These are phyloP conservation scores for Pseudogymnoascus sp. DNA, from an alignment of 2,329 filamentous ascomycete species.

Conservation along the genomic window DNA sequence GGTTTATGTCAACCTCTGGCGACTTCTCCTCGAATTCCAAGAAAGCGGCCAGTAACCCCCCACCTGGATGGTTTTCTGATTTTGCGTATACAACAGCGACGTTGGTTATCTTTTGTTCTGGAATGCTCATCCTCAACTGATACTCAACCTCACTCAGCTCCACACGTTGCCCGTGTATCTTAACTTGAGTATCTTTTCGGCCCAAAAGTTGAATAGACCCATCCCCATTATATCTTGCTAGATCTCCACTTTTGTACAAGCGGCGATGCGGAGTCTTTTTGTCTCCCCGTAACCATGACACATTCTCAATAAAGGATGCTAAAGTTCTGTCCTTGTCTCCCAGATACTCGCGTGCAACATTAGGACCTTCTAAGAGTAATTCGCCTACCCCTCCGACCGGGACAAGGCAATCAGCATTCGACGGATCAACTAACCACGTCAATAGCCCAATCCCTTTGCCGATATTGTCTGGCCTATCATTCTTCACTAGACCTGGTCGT, in stretches of 20 bases:
- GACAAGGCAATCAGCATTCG: constrained; percentile 8
- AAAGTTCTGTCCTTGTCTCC: constrained; percentile 12
- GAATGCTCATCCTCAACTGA: constrained; percentile 8
- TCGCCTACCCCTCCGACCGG: constrained; percentile 14
- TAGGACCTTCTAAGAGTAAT: constrained; percentile 14
- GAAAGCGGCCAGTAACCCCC: constrained; percentile 42
- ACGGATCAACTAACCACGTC: constrained; percentile 14
- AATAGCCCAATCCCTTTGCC: neutral
- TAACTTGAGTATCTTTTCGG: constrained; percentile 56
- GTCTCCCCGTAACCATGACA: constrained; percentile 5
- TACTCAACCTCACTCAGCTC: constrained; percentile 54
- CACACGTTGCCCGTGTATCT: constrained; percentile 55
- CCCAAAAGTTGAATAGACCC: constrained; percentile 53
- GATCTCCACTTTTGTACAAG: constrained; percentile 57
- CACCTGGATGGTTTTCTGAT: constrained; percentile 35
- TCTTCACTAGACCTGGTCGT: neutral
- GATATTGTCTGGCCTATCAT: neutral
- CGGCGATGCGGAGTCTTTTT: neutral
- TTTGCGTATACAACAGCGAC: neutral
- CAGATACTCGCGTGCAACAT: constrained; percentile 14
- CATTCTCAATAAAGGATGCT: constrained; percentile 13
- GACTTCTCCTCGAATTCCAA: constrained; percentile 31
- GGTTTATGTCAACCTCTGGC: constrained; percentile 26
- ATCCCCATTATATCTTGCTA: constrained; percentile 52
- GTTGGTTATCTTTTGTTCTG: neutral